Evolutionary conservation across 2,329 filamentous ascomycete species (phyloP).

Genomic region (Biscogniauxia marginata): DNA sequence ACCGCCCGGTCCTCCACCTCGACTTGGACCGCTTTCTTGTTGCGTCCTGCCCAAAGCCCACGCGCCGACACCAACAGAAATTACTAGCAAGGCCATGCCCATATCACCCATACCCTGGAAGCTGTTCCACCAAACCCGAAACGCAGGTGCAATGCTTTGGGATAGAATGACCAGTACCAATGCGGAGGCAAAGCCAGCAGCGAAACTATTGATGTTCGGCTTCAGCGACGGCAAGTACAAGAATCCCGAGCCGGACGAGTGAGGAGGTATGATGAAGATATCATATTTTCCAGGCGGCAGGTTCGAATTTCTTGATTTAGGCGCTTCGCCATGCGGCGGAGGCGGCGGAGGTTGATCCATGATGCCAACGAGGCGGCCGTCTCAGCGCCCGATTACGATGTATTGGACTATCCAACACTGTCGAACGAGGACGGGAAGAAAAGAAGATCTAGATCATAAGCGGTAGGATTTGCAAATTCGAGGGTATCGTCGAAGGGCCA

Average conservation of each 20-base stretch:
- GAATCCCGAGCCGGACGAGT: slow-evolving; percentile 85
- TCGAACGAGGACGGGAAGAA: slow-evolving; percentile 16
- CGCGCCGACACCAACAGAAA: slow-evolving; percentile 72
- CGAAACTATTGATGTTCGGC: slow-evolving; percentile 85
- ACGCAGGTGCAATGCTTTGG: slow-evolving; percentile 68
- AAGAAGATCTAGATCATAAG: slow-evolving; percentile 28
- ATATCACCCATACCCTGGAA: slow-evolving; percentile 71
- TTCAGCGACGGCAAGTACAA: slow-evolving; percentile 89
- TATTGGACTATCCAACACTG: slow-evolving; percentile 6
- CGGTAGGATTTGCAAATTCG: slow-evolving; percentile 13
- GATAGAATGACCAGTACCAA: slow-evolving; percentile 72
- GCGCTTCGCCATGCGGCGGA: slow-evolving; percentile 80
- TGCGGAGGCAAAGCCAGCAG: slow-evolving; percentile 79
- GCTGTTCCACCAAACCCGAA: slow-evolving; percentile 70
- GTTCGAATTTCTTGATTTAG: slow-evolving; percentile 59
- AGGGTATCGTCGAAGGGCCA: slow-evolving; percentile 38
- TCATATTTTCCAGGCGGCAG: slow-evolving; percentile 91
- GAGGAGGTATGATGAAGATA: slow-evolving; percentile 93
- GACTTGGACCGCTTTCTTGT: slow-evolving; percentile 41
- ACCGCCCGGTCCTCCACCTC: slow-evolving; percentile 18
- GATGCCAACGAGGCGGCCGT: slow-evolving; percentile 35
- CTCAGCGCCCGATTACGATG: slow-evolving; percentile 3
- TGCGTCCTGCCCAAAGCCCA: slow-evolving; percentile 74
- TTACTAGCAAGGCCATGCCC: slow-evolving; percentile 68
- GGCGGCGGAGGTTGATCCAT: slow-evolving; percentile 70